Conservation (phyloP, 2,329 filamentous ascomycete genomes). For the Periglandula ipomoeae region DNA sequence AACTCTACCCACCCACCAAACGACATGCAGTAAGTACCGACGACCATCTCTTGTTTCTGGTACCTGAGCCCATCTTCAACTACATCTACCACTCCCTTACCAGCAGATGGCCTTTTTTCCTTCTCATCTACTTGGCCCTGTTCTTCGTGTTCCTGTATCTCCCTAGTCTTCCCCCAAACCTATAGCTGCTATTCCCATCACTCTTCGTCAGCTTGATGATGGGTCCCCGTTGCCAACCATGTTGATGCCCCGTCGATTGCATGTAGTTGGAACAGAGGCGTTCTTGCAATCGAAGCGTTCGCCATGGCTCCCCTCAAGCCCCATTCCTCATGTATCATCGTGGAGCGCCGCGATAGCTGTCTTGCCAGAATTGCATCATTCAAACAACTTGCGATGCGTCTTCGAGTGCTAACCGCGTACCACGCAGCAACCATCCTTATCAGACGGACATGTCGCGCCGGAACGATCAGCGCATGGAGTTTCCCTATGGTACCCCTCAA, state of each 20-base stretch:
- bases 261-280: background rate
- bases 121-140: background rate
- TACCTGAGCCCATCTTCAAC: slow-evolving; percentile 15
- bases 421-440: slow-evolving; percentile 36
- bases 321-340: background rate
- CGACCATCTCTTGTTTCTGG: slow-evolving; percentile 23
- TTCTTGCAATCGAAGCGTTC: background rate
- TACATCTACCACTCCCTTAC: background rate
- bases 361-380: no score
- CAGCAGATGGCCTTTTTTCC: background rate
- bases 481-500: slow-evolving; percentile 30
- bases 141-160: background rate
- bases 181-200: background rate
- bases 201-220: background rate
- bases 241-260: background rate
- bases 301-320: background rate
- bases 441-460: slow-evolving; percentile 41
- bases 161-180: background rate
- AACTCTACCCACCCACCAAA: slow-evolving; percentile 44
- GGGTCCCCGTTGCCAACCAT: background rate
- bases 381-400: background rate
- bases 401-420: slow-evolving; percentile 18
- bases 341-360: background rate
- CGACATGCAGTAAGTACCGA: slow-evolving; percentile 49
- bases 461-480: slow-evolving; percentile 32